A percentile compares a stretch with the other conserved stretches of the same genome.
Conservation (phyloP, 805 yeast species). For the Lipomyces orientalis region DNA sequence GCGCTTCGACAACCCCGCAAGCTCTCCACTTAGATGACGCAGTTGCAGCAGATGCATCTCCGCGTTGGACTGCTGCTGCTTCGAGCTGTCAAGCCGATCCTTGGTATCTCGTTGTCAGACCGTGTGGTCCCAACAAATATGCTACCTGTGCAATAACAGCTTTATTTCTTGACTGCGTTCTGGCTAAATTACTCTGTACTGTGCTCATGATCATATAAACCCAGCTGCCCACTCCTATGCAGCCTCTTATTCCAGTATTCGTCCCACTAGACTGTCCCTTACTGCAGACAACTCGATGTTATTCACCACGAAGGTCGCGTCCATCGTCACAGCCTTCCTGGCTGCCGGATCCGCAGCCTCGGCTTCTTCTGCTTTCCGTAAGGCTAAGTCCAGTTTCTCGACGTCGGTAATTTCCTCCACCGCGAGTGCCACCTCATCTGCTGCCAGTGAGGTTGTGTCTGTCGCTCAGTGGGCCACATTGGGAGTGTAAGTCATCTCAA, state of each 20-base stretch:
- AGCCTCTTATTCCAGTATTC: background rate
- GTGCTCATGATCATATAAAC: background rate
- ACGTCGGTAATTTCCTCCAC: background rate
- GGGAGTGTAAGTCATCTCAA: background rate
- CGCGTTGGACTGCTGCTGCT: background rate
- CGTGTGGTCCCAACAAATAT: background rate
- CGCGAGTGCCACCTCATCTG: background rate
- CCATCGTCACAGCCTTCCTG: background rate
- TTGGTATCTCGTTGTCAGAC: background rate
- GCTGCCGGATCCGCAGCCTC: background rate
- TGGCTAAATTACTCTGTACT: background rate
- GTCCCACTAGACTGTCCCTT: background rate
- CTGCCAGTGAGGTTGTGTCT: background rate
- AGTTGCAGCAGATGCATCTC: too few species aligned
- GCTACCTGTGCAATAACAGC: background rate
- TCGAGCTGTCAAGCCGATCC: background rate
- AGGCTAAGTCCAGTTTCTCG: background rate
- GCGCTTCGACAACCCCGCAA: too few species aligned
- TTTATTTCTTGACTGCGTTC: background rate
- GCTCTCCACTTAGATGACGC: too few species aligned
- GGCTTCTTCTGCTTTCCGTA: background rate
- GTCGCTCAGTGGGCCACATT: background rate
- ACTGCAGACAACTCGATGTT: background rate
- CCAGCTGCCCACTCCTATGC: background rate
- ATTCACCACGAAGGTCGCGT: background rate